Percentiles rank a stretch among this genome's conserved stretches.
phyloP scores from a whole-genome alignment of 2,329 filamentous ascomycete species.

The Cercospora beticola region DNA sequence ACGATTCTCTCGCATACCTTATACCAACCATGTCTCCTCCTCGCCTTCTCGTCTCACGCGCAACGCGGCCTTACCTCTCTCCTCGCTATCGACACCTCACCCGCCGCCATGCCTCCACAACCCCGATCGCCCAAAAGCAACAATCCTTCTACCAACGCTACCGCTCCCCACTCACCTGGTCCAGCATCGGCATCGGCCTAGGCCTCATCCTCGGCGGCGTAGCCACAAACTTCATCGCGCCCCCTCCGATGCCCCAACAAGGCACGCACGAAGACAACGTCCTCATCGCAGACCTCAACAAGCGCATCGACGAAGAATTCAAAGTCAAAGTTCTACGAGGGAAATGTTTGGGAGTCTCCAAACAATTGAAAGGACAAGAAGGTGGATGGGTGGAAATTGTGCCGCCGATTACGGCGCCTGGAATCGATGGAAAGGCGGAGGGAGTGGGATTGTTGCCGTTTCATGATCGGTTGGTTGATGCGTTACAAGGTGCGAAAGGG shows the following conservation, averaged over 20 bases:
- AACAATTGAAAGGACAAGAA: constrained; percentile 33
- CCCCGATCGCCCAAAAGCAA: neutral
- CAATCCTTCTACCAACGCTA: constrained; percentile 9
- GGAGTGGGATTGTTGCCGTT: constrained; percentile 19
- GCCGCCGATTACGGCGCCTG: constrained; percentile 15
- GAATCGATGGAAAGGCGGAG: neutral
- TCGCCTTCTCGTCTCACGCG: neutral
- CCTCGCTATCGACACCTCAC: constrained; percentile 28
- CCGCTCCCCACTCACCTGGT: constrained; percentile 26
- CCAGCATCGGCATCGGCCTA: constrained; percentile 39
- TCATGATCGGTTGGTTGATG: constrained; percentile 30
- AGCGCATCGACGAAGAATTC: constrained; percentile 49
- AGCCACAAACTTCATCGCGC: constrained; percentile 45
- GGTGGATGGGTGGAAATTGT: constrained; percentile 38
- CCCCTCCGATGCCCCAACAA: constrained; percentile 44
- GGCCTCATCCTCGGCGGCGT: constrained; percentile 39
- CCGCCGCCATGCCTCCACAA: constrained; percentile 3
- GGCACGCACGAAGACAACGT: constrained; percentile 46
- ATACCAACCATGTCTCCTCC: neutral
- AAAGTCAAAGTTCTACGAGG: constrained; percentile 49
- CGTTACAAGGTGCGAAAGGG: constrained; percentile 43
- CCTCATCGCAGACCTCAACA: constrained; percentile 44
- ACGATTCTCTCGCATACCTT: neutral
- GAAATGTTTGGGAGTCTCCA: constrained; percentile 43
- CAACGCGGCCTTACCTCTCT: constrained; percentile 30